Conservation (phyloP, 2,329 filamentous ascomycete genomes). For the Alternaria alternata region DNA sequence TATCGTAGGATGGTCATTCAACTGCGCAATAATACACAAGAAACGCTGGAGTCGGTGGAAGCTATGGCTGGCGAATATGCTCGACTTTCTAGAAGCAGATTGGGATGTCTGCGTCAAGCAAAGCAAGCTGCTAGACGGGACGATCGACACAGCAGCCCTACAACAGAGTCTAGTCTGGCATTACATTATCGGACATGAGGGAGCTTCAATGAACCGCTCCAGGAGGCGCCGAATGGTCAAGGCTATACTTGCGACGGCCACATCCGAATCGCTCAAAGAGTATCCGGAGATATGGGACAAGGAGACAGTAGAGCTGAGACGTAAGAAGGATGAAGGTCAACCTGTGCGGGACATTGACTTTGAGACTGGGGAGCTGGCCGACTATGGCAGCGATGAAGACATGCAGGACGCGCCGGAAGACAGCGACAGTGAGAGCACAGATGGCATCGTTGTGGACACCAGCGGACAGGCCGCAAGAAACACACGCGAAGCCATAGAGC, state of each 20-base stretch:
- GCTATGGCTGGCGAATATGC: slow-evolving; percentile 79
- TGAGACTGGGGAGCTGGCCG: slow-evolving; percentile 63
- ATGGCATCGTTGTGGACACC: not conserved
- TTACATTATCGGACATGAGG: slow-evolving; percentile 60
- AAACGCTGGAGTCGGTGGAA: slow-evolving; percentile 84
- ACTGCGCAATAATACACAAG: slow-evolving; percentile 78
- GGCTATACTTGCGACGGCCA: slow-evolving; percentile 73
- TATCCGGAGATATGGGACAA: slow-evolving; percentile 74
- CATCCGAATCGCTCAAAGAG: slow-evolving; percentile 58
- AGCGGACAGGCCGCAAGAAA: slow-evolving; percentile 5
- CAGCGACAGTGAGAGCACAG: slow-evolving; percentile 14
- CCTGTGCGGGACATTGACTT: slow-evolving; percentile 68
- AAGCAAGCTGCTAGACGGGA: slow-evolving; percentile 25
- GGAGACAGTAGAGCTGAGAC: slow-evolving; percentile 64
- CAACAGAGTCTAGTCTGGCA: slow-evolving; percentile 66
- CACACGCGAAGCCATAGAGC: slow-evolving; percentile 31
- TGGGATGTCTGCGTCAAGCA: slow-evolving; percentile 63
- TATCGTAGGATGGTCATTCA: slow-evolving; percentile 89
- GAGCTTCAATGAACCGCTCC: slow-evolving; percentile 44
- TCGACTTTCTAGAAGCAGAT: slow-evolving; percentile 79
- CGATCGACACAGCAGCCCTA: slow-evolving; percentile 44
- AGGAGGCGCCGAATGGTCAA: slow-evolving; percentile 65
- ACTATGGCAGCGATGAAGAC: slow-evolving; percentile 56
- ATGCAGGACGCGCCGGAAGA: slow-evolving; percentile 32
- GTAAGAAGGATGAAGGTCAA: slow-evolving; percentile 60